These are phyloP conservation scores for Achlya hypogyna DNA, from an alignment of 352 stramenopile genomes.

Conservation along the genomic window DNA sequence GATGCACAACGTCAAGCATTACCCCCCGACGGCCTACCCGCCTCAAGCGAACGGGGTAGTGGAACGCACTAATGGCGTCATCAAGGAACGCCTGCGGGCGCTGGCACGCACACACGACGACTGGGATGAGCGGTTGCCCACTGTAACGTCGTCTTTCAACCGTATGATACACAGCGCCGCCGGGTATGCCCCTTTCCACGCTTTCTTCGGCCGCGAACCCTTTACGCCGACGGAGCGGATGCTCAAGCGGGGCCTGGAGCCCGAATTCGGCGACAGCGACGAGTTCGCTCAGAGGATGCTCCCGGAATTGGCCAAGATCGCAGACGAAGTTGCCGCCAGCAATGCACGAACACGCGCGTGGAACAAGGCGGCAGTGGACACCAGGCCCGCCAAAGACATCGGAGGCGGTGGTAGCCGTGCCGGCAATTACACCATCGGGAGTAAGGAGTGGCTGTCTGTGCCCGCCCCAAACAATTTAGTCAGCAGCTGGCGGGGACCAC, in stretches of 20 bases:
- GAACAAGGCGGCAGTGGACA: neutral
- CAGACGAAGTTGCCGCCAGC: neutral
- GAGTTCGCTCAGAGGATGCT: neutral
- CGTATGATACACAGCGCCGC: neutral
- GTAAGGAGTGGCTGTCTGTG: neutral
- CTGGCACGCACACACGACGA: neutral
- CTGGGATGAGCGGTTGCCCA: neutral
- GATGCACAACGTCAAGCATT: neutral
- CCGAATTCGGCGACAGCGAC: neutral
- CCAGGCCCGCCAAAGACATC: neutral
- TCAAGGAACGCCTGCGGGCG: neutral
- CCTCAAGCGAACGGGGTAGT: neutral
- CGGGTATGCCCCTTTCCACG: neutral
- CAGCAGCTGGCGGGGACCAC: too few species aligned
- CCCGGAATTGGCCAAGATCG: neutral
- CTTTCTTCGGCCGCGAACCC: neutral
- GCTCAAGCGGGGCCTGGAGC: neutral
- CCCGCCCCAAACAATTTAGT: too few species aligned
- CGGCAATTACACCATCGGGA: neutral
- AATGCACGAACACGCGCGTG: neutral
- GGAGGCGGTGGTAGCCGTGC: too few species aligned
- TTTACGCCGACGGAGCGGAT: neutral
- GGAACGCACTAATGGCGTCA: neutral
- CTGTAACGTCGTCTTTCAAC: neutral
- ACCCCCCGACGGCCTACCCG: neutral